Conservation (phyloP, 495 filamentous ascomycete genomes). For the Penicillium ochrochloron region DNA sequence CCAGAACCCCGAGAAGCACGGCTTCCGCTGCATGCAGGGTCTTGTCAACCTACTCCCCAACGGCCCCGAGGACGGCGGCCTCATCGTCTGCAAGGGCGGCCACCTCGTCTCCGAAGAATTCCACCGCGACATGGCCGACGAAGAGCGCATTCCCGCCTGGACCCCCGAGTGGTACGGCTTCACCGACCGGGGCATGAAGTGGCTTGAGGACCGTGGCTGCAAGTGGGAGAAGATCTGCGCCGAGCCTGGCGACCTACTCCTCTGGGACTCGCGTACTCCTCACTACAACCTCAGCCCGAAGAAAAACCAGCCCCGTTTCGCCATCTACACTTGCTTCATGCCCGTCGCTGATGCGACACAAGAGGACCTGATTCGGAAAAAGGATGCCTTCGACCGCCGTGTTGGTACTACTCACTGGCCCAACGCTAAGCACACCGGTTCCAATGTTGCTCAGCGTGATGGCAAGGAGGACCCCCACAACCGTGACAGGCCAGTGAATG, state of each 20-base stretch:
- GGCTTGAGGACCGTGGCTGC: slow-evolving; percentile 40
- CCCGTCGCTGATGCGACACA: slow-evolving; percentile 40
- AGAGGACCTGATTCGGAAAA: slow-evolving; percentile 42
- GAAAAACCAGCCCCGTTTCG: slow-evolving; percentile 29
- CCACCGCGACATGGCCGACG: slow-evolving; percentile 39
- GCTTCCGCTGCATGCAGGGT: slow-evolving; percentile 54
- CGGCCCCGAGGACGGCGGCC: slow-evolving; percentile 49
- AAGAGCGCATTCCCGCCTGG: slow-evolving; percentile 42
- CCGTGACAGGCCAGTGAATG: slow-evolving; percentile 27
- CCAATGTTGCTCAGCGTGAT: slow-evolving; percentile 39
- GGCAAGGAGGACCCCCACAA: slow-evolving; percentile 36
- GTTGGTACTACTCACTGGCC: slow-evolving; percentile 44
- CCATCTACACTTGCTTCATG: slow-evolving; percentile 45
- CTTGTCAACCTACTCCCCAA: slow-evolving; percentile 49
- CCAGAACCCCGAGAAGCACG: slow-evolving; percentile 46
- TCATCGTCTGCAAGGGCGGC: slow-evolving; percentile 42
- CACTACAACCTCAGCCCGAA: slow-evolving; percentile 45
- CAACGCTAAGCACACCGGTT: slow-evolving; percentile 40
- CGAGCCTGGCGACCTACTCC: slow-evolving; percentile 47
- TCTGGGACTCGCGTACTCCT: slow-evolving; percentile 48
- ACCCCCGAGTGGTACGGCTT: slow-evolving; percentile 47
- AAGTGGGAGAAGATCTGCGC: slow-evolving; percentile 46
- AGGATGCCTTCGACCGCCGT: slow-evolving; percentile 40
- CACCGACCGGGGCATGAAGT: slow-evolving; percentile 44
- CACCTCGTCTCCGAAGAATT: slow-evolving; percentile 43